Conservation (phyloP, 2,329 filamentous ascomycete genomes). For the Pyrenophora seminiperda region DNA sequence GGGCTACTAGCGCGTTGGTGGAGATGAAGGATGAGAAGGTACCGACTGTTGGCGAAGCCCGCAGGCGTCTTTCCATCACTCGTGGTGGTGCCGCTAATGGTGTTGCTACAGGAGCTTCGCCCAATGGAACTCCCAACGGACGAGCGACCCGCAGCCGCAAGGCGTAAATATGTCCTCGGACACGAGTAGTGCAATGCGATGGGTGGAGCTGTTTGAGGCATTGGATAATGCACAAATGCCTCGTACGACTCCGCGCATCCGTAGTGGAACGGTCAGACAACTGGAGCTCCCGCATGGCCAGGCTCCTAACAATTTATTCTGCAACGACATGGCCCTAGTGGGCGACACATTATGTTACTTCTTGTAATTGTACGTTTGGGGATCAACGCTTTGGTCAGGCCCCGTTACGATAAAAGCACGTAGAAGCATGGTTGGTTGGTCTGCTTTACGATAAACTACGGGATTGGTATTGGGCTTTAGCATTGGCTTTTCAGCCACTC, state of each 20-base stretch:
- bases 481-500: conserved; percentile 6
- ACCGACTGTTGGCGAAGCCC: conserved; percentile 59
- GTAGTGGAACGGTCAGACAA: not conserved
- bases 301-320: conserved; percentile 10
- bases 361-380: conserved; percentile 31
- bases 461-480: conserved; percentile 19
- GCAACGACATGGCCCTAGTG: conserved; percentile 6
- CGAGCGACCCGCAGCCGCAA: conserved; percentile 71
- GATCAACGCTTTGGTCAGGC: conserved; percentile 10
- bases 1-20: conserved; percentile 82
- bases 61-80: conserved; percentile 55
- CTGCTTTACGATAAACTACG: conserved; percentile 12
- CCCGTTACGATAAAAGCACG: conserved; percentile 31
- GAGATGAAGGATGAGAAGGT: conserved; percentile 79
- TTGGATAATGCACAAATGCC: not conserved
- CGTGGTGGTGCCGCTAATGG: conserved; percentile 49
- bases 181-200: conserved; percentile 3
- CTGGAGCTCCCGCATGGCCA: conserved; percentile 8
- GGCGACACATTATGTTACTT: conserved; percentile 22
- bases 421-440: conserved; percentile 23
- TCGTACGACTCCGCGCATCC: not conserved
- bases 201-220: not conserved
- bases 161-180: conserved; percentile 57
- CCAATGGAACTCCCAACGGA: conserved; percentile 60
- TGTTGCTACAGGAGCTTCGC: conserved; percentile 48